Base-by-base conservation (phyloP, 177 flowering plant species). In the Telopea speciosissima region DNA sequence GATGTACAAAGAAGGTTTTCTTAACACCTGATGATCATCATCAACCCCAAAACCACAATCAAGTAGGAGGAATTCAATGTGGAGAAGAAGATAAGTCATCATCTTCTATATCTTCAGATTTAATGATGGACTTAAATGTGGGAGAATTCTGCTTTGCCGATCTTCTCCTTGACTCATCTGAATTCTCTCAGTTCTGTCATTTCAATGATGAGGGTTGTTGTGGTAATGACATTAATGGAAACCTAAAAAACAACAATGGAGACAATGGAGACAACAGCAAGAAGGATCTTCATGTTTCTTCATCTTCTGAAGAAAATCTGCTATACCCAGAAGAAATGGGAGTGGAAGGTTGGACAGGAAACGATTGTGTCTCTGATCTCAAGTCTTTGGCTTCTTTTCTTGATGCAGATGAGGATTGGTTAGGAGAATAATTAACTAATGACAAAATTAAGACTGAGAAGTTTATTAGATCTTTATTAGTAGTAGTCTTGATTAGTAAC, bases 91-190 rank as follows among this genome's bases (percentile, higher is more conserved):
- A 42, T 3, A 52, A 52, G 24, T 17, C 28, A 23, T 8, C 71
- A n/a, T n/a, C n/a, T n/a, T n/a, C n/a, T 52, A 8, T 8, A 36
- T 36, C 40, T 36, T 36, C 40, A 36, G 76, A 70, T 63, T 69
- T 72, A 12, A 17, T 59, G 52, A n/a, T 67, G 71, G 67, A 76
- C 64, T 56, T 75, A n/a, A 26, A 66, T 61, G 10, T 66, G 24
- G 77, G 58, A 4, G 81, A 79, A 33, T 4, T 73, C 5, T 63
- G 63, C 21, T n/a, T 76, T 3, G 59, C 76, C 0, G 76, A 70
- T 54, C 70, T 79, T 24, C 74, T 69, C 8, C 40, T 5, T 10
- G 58, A 78, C 26, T 72, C n/a, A n/a, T n/a, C 76, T 6, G 69
- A 72, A 5, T 78, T 72, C 17, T 52, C 67, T 11, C 44, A 66